Base-by-base conservation (phyloP, 805 yeast genomes). In the Ogataea corticis region DNA sequence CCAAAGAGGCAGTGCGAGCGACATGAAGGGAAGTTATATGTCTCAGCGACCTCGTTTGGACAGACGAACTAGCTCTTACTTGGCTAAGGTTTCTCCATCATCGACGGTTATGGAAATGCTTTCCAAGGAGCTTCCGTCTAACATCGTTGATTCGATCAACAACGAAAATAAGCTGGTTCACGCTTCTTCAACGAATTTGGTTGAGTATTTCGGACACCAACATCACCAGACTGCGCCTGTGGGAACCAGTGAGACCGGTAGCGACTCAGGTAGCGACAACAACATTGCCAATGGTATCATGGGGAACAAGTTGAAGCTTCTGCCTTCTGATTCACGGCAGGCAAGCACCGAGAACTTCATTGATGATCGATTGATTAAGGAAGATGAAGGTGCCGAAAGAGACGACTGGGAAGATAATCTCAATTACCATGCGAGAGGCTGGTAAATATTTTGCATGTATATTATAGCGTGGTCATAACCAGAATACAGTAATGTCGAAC, bases 381-480 rank as follows among this genome's bases (percentile, higher is more conserved):
- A 40, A 13, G 16, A 27, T 12, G 19, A 18, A 10, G 45, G 29
- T 3, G 39, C 35, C 30, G 39, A 19, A 7, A 51, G 48, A 2
- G 57, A 57, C 33, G 62, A 54, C 16, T 48, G 58, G 58, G 63
- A 65, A 21, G 72, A 62, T 44, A 59, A 63, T 48, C 56, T 67
- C 51, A 67, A 69, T 48, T 70, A 70, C 46, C 73, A 70, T 47
- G 67, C 75, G 5, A 60, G 69, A 42, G 75, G 74, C 10, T 70
- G 75, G 74, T 70, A 50, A 56, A 10, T 16, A 25, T 25, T 17
- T 27, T 27, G 32, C 40, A 37, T 37, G 40, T 37, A 37, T 37
- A 37, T 25, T 37, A 33, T 17, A 23, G 25, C 25, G 25, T 5
- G 25, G 9, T 5, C 9, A 21, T 21, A 21, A 21, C 9, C 25